phyloP scores from a whole-genome alignment of 1,284 basidiomycete species.

The Jaminaea rosea region DNA sequence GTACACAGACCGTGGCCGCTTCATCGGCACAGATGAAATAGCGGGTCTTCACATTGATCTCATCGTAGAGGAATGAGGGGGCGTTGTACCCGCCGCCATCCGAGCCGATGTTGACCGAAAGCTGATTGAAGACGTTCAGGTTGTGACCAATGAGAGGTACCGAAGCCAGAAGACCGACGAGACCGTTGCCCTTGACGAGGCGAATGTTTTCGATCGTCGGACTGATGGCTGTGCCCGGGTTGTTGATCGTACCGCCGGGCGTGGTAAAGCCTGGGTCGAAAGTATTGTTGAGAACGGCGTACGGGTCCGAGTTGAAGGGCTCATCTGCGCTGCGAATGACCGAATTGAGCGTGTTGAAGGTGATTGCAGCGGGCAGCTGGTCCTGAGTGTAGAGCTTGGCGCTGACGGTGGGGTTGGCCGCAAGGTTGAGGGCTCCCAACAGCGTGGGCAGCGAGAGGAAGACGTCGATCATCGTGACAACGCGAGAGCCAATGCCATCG shows the following conservation, averaged over 20 bases:
- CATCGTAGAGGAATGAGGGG: conserved; percentile 22
- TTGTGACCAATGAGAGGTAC: conserved; percentile 20
- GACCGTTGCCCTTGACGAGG: conserved; percentile 14
- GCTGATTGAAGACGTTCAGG: conserved; percentile 23
- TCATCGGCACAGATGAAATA: conserved; percentile 15
- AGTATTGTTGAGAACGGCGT: conserved; percentile 16
- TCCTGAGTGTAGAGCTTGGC: conserved; percentile 15
- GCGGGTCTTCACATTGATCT: conserved; percentile 19
- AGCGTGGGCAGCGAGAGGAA: conserved; percentile 19
- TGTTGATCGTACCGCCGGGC: conserved; percentile 4
- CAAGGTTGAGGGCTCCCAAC: conserved; percentile 9
- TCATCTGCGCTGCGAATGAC: conserved; percentile 8
- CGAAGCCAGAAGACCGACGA: conserved; percentile 11
- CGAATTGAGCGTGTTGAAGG: conserved; percentile 9
- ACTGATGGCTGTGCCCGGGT: conserved; percentile 11
- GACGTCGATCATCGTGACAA: conserved; percentile 24
- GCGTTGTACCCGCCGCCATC: conserved; percentile 21
- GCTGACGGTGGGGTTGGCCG: conserved; percentile 11
- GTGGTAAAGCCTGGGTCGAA: conserved; percentile 11
- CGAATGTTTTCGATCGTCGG: conserved; percentile 19
- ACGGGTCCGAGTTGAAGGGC: conserved; percentile 9
- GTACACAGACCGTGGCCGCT: conserved; percentile 3
- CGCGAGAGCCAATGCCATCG: conserved; percentile 48
- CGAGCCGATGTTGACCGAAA: conserved; percentile 11
- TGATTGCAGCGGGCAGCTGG: conserved; percentile 17